Percentiles rank a stretch among this genome's conserved stretches.
These are phyloP conservation scores for Inosperma sp. DNA, from an alignment of 768 basidiomycete species.

Conservation along the genomic window DNA sequence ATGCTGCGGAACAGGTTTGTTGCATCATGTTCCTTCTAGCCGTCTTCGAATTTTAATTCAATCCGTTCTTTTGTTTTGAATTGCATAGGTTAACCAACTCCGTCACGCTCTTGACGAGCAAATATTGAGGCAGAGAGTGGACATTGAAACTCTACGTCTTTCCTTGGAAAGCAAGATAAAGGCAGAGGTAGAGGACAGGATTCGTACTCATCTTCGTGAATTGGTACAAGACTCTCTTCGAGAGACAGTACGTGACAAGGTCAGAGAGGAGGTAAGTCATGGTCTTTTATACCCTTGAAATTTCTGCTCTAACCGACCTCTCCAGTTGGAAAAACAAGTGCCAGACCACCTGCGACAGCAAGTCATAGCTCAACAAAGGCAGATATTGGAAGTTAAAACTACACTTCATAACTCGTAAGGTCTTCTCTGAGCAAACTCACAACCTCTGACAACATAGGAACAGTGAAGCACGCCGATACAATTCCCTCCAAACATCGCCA, in stretches of 20 bases:
- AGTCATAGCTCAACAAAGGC: conserved; percentile 37
- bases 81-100: conserved; percentile 44
- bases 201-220: conserved; percentile 26
- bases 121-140: conserved; percentile 35
- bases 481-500: conserved; percentile 23
- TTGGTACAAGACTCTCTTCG: conserved; percentile 33
- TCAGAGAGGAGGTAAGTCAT: conserved; percentile 43
- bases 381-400: conserved; percentile 41
- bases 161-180: conserved; percentile 39
- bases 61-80: conserved; percentile 7
- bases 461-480: conserved; percentile 47
- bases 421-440: conserved; percentile 1
- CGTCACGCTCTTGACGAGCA: conserved; percentile 36
- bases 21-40: neutral
- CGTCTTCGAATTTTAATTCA: conserved; percentile 8
- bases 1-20: conserved; percentile 41
- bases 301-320: neutral
- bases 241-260: conserved; percentile 31
- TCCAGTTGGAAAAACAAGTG: conserved; percentile 41
- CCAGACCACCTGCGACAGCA: conserved; percentile 39
- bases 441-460: neutral
- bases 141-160: conserved; percentile 32
- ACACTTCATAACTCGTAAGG: conserved; percentile 47
- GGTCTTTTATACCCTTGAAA: neutral
- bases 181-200: conserved; percentile 34